Conservation (phyloP, 2,329 filamentous ascomycete species). For the Fusarium secorum region DNA sequence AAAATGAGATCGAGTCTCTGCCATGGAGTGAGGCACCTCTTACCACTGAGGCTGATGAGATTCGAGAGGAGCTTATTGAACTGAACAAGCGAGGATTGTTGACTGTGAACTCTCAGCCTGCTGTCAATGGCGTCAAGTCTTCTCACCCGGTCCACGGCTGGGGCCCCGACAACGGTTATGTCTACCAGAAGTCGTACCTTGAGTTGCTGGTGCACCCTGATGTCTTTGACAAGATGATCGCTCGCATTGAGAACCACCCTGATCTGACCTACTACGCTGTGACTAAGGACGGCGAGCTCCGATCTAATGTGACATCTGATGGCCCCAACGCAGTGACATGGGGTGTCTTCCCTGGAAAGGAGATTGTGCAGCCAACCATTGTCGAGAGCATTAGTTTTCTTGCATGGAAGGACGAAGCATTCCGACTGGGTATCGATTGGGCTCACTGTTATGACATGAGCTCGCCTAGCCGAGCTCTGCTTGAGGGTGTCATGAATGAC, state of each 20-base stretch:
- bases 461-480: slow-evolving; percentile 79
- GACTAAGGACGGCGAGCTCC: slow-evolving; percentile 80
- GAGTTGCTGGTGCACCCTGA: slow-evolving; percentile 88
- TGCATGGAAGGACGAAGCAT: slow-evolving; percentile 98
- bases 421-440: slow-evolving; percentile 91
- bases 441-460: slow-evolving; percentile 83
- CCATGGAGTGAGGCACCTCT: slow-evolving; percentile 96
- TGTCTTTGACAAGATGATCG: slow-evolving; percentile 78
- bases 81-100: slow-evolving; percentile 88
- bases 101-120: slow-evolving; percentile 97
- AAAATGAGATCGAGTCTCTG: slow-evolving; percentile 79
- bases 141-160: slow-evolving; percentile 88
- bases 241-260: slow-evolving; percentile 77
- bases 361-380: slow-evolving; percentile 99
- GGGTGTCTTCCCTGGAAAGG: slow-evolving; percentile 98
- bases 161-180: slow-evolving; percentile 94
- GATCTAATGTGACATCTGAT: slow-evolving; percentile 84
- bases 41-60: slow-evolving; percentile 79
- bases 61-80: slow-evolving; percentile 78
- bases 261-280: slow-evolving; percentile 96
- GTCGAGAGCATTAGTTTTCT: slow-evolving; percentile 98
- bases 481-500: slow-evolving; percentile 83
- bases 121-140: slow-evolving; percentile 89
- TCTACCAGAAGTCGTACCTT: slow-evolving; percentile 98
- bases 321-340: slow-evolving; percentile 98